phyloP scores from a whole-genome alignment of 1,284 basidiomycete species.

The Naganishia cerealis region DNA sequence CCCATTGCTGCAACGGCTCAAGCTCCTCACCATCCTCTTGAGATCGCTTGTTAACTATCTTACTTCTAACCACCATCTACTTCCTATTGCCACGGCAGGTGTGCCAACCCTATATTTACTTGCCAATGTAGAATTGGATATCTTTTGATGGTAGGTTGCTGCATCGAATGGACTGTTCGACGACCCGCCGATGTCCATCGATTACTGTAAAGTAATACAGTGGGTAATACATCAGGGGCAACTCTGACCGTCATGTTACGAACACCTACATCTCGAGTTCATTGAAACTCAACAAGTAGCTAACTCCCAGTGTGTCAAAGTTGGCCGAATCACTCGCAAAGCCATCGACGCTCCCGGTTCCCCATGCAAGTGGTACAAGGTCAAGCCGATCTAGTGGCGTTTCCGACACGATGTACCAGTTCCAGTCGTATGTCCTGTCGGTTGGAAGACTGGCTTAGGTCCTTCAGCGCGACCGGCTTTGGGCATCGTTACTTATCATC shows the following conservation, averaged over 20 bases:
- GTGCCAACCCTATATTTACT: slow-evolving; percentile 39
- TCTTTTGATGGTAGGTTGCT: slow-evolving; percentile 39
- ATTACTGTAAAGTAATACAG: not conserved
- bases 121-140: slow-evolving; percentile 36
- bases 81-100: slow-evolving; percentile 43
- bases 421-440: slow-evolving; percentile 34
- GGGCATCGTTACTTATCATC: not conserved
- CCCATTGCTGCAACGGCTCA: slow-evolving; percentile 35
- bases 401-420: not conserved
- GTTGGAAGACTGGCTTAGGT: slow-evolving; percentile 9
- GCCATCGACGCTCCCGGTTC: not conserved
- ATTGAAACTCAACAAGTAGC: slow-evolving; percentile 41
- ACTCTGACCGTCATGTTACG: not conserved
- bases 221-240: not conserved
- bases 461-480: not conserved
- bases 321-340: slow-evolving; percentile 31
- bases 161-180: slow-evolving; percentile 32
- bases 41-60: slow-evolving; percentile 21
- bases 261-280: slow-evolving; percentile 40
- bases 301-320: slow-evolving; percentile 36
- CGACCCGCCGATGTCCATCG: slow-evolving; percentile 34
- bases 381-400: slow-evolving; percentile 13
- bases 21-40: not conserved
- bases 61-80: slow-evolving; percentile 44
- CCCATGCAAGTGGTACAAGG: slow-evolving; percentile 12